phyloP scores from a whole-genome alignment of 2,329 filamentous ascomycete species.

The Stagonosporopsis vannaccii region DNA sequence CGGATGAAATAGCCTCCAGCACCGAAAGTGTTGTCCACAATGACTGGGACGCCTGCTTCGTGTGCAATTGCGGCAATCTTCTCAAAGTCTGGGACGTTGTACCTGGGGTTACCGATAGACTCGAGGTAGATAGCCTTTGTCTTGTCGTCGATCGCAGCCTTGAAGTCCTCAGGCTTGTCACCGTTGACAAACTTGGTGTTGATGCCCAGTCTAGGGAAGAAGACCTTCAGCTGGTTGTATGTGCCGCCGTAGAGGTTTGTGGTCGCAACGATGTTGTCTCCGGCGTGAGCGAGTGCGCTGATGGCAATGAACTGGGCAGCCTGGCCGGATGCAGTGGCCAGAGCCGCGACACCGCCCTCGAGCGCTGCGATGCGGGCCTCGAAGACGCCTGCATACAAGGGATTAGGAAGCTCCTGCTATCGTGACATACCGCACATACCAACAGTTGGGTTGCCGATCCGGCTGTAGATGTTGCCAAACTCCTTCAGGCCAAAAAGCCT shows the following conservation, averaged over 20 bases:
- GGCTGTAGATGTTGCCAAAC: conserved; percentile 96
- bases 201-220: conserved; percentile 86
- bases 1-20: conserved; percentile 88
- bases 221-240: conserved; percentile 96
- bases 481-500: conserved; percentile 96
- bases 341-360: conserved; percentile 86
- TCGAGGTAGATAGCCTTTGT: conserved; percentile 89
- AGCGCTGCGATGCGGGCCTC: conserved; percentile 96
- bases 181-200: conserved; percentile 85
- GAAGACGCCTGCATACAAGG: conserved; percentile 71
- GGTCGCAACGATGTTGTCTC: conserved; percentile 93
- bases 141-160: conserved; percentile 83
- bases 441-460: conserved; percentile 81
- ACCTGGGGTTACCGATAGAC: conserved; percentile 91
- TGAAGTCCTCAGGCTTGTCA: conserved; percentile 80
- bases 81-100: conserved; percentile 92
- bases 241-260: conserved; percentile 90
- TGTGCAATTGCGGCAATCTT: conserved; percentile 83
- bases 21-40: conserved; percentile 91
- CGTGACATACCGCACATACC: background rate
- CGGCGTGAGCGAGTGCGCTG: conserved; percentile 79
- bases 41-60: conserved; percentile 64
- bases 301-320: conserved; percentile 92
- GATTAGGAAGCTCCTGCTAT: conserved; percentile 68
- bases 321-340: conserved; percentile 86